Evolutionary conservation across 352 stramenopile species (phyloP), one percentile per base, ranked within the genome.

Genomic region (Phytophthora foliorum): DNA sequence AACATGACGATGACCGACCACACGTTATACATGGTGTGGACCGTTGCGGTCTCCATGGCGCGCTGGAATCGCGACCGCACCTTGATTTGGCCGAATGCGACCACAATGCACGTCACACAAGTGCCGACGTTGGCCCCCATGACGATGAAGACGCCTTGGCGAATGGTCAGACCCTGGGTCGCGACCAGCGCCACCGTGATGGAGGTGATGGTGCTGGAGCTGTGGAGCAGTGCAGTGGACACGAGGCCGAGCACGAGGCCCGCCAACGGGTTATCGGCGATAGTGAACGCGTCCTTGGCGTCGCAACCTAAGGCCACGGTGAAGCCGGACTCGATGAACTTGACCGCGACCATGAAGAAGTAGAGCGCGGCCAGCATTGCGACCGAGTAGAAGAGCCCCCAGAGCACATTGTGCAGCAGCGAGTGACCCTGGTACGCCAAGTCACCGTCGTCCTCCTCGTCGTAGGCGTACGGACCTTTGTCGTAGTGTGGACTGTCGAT

Each of bases 51-150:
- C 5, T 74, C 79, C 75, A 90, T 82, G 3, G 78, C 82, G n/a
- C 80, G 75, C 50, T 92, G 76, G 59, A 93, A 84, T 5, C 84
- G 67, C 17, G 77, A 81, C 10, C 72, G 74, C 51, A 93, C 72
- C 57, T 75, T 77, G 54, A 97, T 88, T 36, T 97, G 89, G 29
- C 84, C 91, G 61, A 97, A 92, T 9, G 91, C 83, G 29, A 98
- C 88, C 61, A 97, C 95, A 31, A 91, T 96, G 56, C 90, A 96
- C 41, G 89, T 97, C 6, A 97, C 89, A 38, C 86, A 89, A 10
- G 86, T 94, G 48, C 91, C 92, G 53, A 93, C 82, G 65, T 98
- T 98, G 34, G 92, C 90, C 21, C 92, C 92, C 87, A 98, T 97
- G 56, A 98, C 80, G 63, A 98, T 90, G 60, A 88, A 96, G 42